Evolutionary conservation across 1,284 basidiomycete species (phyloP), one percentile per base, ranked within the genome.

Genomic region (Malassezia restricta): DNA sequence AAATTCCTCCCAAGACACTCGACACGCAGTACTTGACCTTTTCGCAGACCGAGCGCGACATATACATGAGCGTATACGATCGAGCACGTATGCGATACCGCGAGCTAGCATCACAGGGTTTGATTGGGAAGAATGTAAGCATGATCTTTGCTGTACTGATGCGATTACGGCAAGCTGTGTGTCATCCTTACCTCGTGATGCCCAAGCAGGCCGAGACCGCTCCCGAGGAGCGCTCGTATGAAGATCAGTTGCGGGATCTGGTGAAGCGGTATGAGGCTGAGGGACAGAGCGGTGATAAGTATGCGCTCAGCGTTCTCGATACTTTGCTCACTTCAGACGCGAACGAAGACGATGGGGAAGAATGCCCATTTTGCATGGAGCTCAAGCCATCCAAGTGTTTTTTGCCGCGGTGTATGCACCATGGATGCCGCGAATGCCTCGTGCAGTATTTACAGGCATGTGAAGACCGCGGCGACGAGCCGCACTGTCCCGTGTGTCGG

Each of bases 1-100:
- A 88, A 51, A 76, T 98, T 3, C 91, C 92, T 0, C 77, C 81
- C 0, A 96, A 96, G 76, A 83, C 85, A 73, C 81, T 86, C 51
- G 59, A 63, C 32, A 59, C 66, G 37, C 51, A 57, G 27, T 47
- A 56, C 20, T 49, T 73, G 29, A 56, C 61, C 8, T 70, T 73
- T 39, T 53, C 57, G 0, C 48, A 51, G 5, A 33, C 66, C n/a
- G 70, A 73, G 58, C 62, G 73, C 28, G 62, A 62, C 47, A 75
- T 76, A 31, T 76, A 76, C 61, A 57, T 69, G 28, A 66, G 63
- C 44, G 64, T 74, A 8, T 74, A 71, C 47, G 51, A 59, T 29
- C 65, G 63, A 35, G 72, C 72, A 2, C 58, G 61, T 17, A 6
- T 64, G 41, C 67, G 64, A 44, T 73, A 68, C 49, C 58, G 62